Base-by-base conservation (phyloP, 2,329 filamentous ascomycete species). In the Aureobasidium leucospermi region DNA sequence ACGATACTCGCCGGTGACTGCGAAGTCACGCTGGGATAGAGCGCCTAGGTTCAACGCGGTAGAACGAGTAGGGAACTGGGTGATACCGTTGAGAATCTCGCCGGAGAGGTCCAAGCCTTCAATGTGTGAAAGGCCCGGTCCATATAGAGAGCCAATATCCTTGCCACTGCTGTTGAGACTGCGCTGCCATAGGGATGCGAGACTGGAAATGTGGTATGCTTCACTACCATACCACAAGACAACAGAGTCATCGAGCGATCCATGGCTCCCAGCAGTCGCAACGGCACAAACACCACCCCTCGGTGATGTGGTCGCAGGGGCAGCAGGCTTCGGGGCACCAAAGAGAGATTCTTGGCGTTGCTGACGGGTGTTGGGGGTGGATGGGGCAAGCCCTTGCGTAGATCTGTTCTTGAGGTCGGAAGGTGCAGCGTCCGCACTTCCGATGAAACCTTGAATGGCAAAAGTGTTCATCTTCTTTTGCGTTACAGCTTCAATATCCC, bases 341-440 rank as follows among this genome's bases (percentile, higher is more conserved):
- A 79, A 79, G 3, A 80, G 67, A 11, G 66, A 66, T 45, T 78
- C 75, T 58, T 78, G 70, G 62, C 74, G 76, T 48, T 71, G 71
- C 47, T 74, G 74, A 11, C 77, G 73, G 6, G 78, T 81, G 62
- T 79, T 79, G 5, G 78, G 78, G 7, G 78, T 81, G 75, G 78
- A 79, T 1, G 78, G 78, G 4, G 74, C 76, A 2, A 80, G 70
- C 28, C 70, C 70, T 43, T 68, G 69, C 7, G 68, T 66, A 23
- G 68, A 67, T 61, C 68, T 71, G 28, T 69, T 67, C 58, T 71
- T 75, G 13, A 48, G 56, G 11, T 65, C 47, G 7, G 45, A 39
- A 55, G 63, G 55, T 15, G 61, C 42, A 36, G 67, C 66, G 42
- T 62, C 62, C 11, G 63, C 57, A 41, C 56, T 61, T 28, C 66